Percentiles rank a stretch among this genome's conserved stretches.
phyloP scores from a whole-genome alignment of 345 rosid species.

The Eucalyptus polyanthemos region DNA sequence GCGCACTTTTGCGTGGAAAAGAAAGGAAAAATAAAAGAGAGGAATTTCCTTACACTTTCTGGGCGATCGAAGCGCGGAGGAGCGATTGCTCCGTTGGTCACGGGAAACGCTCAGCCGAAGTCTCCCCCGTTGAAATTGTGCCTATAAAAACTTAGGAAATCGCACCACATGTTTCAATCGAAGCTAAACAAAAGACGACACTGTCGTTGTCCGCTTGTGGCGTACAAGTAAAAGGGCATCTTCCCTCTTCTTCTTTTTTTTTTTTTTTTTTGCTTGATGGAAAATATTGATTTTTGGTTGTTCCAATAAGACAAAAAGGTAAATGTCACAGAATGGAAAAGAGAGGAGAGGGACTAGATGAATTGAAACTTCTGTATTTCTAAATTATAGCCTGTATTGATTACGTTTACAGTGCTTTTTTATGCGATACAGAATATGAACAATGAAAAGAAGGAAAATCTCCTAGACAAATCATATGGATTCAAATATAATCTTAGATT shows the following conservation, averaged over 20 bases:
- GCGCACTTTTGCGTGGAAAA: neutral
- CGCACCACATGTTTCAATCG: neutral
- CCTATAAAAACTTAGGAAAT: neutral
- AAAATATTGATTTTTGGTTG: neutral
- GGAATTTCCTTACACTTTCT: no score
- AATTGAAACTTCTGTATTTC: no score
- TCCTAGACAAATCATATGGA: no score
- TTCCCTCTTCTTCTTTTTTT: neutral
- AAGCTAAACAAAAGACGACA: neutral
- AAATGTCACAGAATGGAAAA: no score
- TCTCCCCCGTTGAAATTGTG: neutral
- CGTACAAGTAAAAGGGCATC: neutral
- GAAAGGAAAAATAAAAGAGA: no score
- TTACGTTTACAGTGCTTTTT: no score
- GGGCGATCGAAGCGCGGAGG: neutral
- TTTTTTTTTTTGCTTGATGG: no score
- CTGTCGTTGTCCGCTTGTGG: neutral
- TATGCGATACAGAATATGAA: no score
- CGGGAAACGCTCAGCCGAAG: neutral
- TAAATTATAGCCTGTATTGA: no score
- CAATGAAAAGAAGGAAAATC: no score
- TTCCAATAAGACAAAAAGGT: neutral
- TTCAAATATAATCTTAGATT: no score
- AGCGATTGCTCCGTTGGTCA: neutral
- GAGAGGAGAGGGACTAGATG: no score